Evolutionary conservation across 768 basidiomycete genomes (phyloP).

Genomic region (Mycena crocata): DNA sequence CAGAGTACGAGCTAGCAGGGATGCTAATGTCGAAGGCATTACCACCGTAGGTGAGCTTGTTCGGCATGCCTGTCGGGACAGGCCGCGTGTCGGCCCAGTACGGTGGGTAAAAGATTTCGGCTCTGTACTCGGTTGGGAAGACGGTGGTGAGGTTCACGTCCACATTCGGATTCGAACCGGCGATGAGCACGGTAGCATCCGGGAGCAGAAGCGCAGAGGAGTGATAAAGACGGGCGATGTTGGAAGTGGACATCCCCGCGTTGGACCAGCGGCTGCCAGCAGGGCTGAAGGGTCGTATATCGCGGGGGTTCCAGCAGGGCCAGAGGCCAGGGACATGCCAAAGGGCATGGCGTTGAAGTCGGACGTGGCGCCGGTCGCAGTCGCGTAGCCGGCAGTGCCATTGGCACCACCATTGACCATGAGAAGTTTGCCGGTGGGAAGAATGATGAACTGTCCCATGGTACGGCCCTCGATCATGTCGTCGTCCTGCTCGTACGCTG

Average conservation of each 20-base stretch:
- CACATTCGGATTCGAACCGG: slow-evolving; percentile 81
- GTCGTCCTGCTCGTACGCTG: slow-evolving; percentile 78
- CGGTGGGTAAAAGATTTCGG: slow-evolving; percentile 78
- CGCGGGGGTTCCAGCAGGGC: slow-evolving; percentile 73
- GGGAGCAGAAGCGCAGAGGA: slow-evolving; percentile 79
- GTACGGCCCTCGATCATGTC: slow-evolving; percentile 79
- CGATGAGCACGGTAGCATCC: slow-evolving; percentile 72
- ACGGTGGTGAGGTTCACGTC: slow-evolving; percentile 58
- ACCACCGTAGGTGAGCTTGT: slow-evolving; percentile 73
- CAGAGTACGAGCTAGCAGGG: slow-evolving; percentile 58
- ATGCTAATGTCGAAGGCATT: slow-evolving; percentile 67
- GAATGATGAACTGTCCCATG: slow-evolving; percentile 92
- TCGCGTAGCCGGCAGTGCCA: slow-evolving; percentile 85
- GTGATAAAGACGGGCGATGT: slow-evolving; percentile 83
- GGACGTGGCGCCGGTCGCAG: slow-evolving; percentile 48
- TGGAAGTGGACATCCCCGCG: slow-evolving; percentile 63
- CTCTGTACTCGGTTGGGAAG: slow-evolving; percentile 68
- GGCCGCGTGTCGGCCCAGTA: slow-evolving; percentile 68
- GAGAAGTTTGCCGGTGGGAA: slow-evolving; percentile 81
- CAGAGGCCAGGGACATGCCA: slow-evolving; percentile 73
- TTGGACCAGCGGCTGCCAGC: slow-evolving; percentile 74
- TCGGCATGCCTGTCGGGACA: slow-evolving; percentile 62
- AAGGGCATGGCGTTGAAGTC: slow-evolving; percentile 56
- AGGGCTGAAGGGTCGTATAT: slow-evolving; percentile 78
- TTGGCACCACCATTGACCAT: slow-evolving; percentile 70